Evolutionary conservation across 768 basidiomycete genomes (phyloP).

Genomic region (Mycena rosella): DNA sequence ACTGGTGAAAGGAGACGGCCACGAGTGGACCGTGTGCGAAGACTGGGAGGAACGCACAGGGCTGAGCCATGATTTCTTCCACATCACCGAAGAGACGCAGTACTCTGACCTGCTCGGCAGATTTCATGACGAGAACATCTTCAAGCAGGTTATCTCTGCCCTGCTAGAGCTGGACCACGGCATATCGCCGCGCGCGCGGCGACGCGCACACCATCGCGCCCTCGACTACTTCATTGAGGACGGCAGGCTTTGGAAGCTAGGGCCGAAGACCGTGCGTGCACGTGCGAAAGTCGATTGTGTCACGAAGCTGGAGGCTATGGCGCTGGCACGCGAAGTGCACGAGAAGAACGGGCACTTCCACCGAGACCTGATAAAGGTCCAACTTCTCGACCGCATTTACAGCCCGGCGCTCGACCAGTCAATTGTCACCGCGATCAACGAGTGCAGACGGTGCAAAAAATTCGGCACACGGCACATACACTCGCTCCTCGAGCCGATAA

Average conservation of each 20-base stretch:
- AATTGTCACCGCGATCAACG: conserved; percentile 41
- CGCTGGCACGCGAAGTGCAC: conserved; percentile 39
- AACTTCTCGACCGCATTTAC: conserved; percentile 41
- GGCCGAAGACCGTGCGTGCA: conserved; percentile 14
- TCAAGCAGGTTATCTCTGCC: conserved; percentile 31
- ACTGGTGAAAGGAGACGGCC: conserved; percentile 30
- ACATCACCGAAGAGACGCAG: not conserved
- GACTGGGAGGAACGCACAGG: conserved; percentile 35
- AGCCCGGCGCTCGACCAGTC: conserved; percentile 45
- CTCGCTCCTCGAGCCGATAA: conserved; percentile 25
- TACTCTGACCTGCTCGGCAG: conserved; percentile 22
- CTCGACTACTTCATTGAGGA: conserved; percentile 36
- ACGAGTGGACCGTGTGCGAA: conserved; percentile 38
- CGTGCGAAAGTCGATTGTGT: conserved; percentile 42
- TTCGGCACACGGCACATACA: conserved; percentile 14
- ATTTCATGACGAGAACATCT: conserved; percentile 35
- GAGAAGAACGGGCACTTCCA: conserved; percentile 47
- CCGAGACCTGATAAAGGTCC: conserved; percentile 47
- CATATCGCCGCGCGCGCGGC: conserved; percentile 11
- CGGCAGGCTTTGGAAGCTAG: conserved; percentile 39
- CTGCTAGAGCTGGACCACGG: conserved; percentile 30
- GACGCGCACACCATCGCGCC: conserved; percentile 34
- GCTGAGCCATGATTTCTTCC: conserved; percentile 28
- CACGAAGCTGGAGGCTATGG: conserved; percentile 40
- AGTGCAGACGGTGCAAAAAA: conserved; percentile 38